A percentile compares a stretch with the other conserved stretches of the same genome.
Conservation (phyloP, 2,329 filamentous ascomycete species). For the Talaromyces sp. region DNA sequence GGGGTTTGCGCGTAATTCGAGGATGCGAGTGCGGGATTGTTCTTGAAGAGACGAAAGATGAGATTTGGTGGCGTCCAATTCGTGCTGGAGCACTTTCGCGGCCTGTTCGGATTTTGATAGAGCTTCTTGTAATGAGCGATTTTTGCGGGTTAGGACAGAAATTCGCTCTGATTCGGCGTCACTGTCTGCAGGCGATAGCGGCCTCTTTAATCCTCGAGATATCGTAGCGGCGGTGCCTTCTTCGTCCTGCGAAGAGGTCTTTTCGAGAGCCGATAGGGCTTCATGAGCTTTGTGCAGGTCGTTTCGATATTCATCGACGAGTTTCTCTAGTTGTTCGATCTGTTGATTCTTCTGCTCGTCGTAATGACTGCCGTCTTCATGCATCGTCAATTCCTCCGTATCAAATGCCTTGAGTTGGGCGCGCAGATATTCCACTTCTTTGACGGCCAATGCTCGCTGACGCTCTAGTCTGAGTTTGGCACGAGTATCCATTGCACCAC, state of each 20-base stretch:
- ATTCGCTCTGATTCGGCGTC: constrained; percentile 66
- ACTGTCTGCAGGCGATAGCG: constrained; percentile 56
- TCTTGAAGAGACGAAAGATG: constrained; percentile 69
- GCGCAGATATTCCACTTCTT: constrained; percentile 91
- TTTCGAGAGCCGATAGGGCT: constrained; percentile 69
- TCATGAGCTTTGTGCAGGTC: constrained; percentile 74
- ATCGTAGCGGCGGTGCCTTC: constrained; percentile 32
- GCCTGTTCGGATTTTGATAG: constrained; percentile 68
- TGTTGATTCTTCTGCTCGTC: constrained; percentile 73
- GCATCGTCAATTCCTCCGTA: constrained; percentile 81
- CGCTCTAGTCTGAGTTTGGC: constrained; percentile 74
- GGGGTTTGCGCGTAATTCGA: constrained; percentile 88
- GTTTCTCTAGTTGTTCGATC: constrained; percentile 76
- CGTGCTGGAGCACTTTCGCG: constrained; percentile 69
- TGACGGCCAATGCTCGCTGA: constrained; percentile 78
- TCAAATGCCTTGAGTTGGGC: constrained; percentile 89
- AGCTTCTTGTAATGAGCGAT: constrained; percentile 78
- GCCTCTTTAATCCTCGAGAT: constrained; percentile 60
- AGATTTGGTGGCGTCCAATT: constrained; percentile 68
- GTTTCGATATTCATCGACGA: constrained; percentile 80
- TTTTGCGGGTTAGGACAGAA: constrained; percentile 82
- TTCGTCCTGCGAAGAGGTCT: constrained; percentile 33
- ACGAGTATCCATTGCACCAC: constrained; percentile 60
- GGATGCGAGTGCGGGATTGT: constrained; percentile 73
- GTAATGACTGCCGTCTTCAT: constrained; percentile 65